Conservation (phyloP, 495 filamentous ascomycete species). For the Symbiotaphrina buchneri region DNA sequence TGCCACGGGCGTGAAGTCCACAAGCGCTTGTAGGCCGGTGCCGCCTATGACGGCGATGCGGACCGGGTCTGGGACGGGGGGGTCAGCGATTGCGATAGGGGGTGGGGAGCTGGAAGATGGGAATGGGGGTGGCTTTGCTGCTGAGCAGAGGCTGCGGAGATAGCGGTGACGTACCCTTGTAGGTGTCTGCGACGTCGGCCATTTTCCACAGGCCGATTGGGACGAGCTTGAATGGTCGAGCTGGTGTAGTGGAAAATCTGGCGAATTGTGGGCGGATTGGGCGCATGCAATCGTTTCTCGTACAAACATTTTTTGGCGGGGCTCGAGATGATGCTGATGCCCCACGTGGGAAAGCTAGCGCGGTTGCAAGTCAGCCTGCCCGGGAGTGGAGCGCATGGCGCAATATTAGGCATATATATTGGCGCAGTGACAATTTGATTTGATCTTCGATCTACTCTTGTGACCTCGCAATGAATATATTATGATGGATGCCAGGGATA, state of each 20-base stretch:
- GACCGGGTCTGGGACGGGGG: slow-evolving; percentile 35
- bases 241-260: neutral
- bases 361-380: too few species aligned
- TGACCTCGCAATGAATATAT: too few species aligned
- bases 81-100: neutral
- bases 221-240: neutral
- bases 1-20: slow-evolving; percentile 62
- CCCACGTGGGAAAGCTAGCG: too few species aligned
- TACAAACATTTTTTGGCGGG: too few species aligned
- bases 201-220: slow-evolving; percentile 1
- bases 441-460: too few species aligned
- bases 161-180: too few species aligned
- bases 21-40: slow-evolving; percentile 57
- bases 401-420: too few species aligned
- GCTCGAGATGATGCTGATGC: too few species aligned
- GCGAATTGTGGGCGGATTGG: neutral
- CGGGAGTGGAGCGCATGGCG: too few species aligned
- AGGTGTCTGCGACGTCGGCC: neutral
- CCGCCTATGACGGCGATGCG: slow-evolving; percentile 92
- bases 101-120: neutral
- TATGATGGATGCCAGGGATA: too few species aligned
- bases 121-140: neutral
- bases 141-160: too few species aligned
- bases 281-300: neutral
- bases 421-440: too few species aligned